Evolutionary conservation across 2,329 filamentous ascomycete species (phyloP).

Genomic region (Colletotrichum liriopes): DNA sequence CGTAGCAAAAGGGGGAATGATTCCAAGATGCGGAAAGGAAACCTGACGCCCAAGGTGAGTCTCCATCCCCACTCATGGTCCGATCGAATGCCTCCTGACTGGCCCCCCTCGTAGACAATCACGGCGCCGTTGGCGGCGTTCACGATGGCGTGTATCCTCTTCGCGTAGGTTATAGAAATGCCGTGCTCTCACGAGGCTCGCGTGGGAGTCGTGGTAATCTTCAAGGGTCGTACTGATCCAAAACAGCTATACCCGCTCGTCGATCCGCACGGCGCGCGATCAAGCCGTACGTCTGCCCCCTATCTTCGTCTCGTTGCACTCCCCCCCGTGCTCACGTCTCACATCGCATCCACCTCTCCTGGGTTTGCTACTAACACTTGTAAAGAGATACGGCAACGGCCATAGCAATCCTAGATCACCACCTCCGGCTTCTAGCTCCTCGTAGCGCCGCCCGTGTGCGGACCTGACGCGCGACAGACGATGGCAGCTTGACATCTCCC

Average conservation of each 20-base stretch:
- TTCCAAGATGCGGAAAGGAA: slow-evolving; percentile 41
- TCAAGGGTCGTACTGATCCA: background rate
- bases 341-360: background rate
- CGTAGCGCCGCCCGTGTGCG: background rate
- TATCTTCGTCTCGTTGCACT: background rate
- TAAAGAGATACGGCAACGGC: slow-evolving; percentile 28
- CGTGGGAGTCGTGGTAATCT: background rate
- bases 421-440: background rate
- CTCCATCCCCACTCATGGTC: background rate
- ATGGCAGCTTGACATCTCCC: background rate
- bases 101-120: slow-evolving; percentile 54
- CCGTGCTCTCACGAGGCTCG: background rate
- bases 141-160: slow-evolving; percentile 67
- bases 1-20: background rate
- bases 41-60: slow-evolving; percentile 42
- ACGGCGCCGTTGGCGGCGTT: slow-evolving; percentile 68
- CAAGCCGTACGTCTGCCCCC: slow-evolving; percentile 49
- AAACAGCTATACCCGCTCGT: slow-evolving; percentile 58
- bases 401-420: slow-evolving; percentile 10
- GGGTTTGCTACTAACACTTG: background rate
- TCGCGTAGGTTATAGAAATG: slow-evolving; percentile 55
- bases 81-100: slow-evolving; percentile 1
- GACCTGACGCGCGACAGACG: too few relatives aligned
- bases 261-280: slow-evolving; percentile 56
- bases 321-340: background rate